Evolutionary conservation across 192 early-diverging fungal species (phyloP), one percentile per base, ranked within the genome.

Genomic region (Allomyces javanicus): DNA sequence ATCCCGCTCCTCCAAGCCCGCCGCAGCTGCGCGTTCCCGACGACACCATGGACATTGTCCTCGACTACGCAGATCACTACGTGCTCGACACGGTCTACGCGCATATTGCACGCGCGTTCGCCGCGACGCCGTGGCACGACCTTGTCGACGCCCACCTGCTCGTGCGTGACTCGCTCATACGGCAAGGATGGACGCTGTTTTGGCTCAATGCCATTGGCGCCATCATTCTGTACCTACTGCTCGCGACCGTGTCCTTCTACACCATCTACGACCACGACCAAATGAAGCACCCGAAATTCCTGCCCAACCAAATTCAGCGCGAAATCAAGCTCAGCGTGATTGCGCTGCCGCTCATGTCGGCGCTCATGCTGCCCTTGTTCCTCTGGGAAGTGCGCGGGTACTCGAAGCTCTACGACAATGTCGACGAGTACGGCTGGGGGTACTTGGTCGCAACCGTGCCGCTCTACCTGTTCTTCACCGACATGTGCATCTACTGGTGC

Each of bases 261-360:
- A 72, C 90, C 22, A 74, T 96, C 23, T 99, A 89, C 77, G 93
- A 99, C 72, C 83, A 90, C 67, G 81, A 84, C 27, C 83, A 87
- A n/a, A 83, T 86, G 78, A 86, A 89, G 77, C 92, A 99, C 72
- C 93, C 93, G 44, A 95, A 95, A 72, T 94, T 84, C 70, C 78
- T 99, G 55, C 83, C 80, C 68, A 89, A 93, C 70, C 96, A 99
- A 73, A 81, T 93, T 65, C 71, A 79, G n/a, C 74, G 85, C 67
- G 96, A 99, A 74, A 93, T 99, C 64, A 71, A 70, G 62, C 83
- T 88, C 67, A 86, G 90, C 11, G 71, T 89, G 65, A 76, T 73
- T 24, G 89, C 90, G 10, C 79, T 96, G 68, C 93, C 91, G 10
- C 76, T 82, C 40, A 91, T 92, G 40, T 86, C 86, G 19, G 26